Conservation (phyloP, 768 basidiomycete species). For the Gelatoporia subvermispora region DNA sequence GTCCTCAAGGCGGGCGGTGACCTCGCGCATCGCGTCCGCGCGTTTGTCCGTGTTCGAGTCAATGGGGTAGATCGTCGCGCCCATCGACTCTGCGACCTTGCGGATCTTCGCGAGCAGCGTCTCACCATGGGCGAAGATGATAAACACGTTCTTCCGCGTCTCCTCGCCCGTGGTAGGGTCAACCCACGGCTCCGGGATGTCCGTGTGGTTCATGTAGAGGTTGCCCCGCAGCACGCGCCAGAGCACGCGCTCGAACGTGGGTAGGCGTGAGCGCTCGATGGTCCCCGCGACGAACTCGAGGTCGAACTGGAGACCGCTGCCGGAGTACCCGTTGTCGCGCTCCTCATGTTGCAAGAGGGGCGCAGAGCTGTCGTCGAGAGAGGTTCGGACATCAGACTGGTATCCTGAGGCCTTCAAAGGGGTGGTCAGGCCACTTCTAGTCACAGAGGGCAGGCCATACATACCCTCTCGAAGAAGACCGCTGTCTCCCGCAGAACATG, state of each 20-base stretch:
- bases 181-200: constrained; percentile 89
- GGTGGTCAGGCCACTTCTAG: constrained; percentile 7
- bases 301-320: constrained; percentile 63
- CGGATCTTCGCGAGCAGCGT: constrained; percentile 93
- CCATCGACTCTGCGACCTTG: constrained; percentile 98
- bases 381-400: constrained; percentile 75
- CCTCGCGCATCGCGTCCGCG: constrained; percentile 83
- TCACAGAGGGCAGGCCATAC: constrained; percentile 13
- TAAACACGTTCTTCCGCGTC: constrained; percentile 97
- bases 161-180: constrained; percentile 80
- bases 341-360: constrained; percentile 92
- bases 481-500: constrained; percentile 94
- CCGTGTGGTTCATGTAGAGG: constrained; percentile 97
- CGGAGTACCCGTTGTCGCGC: constrained; percentile 58
- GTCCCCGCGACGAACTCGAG: constrained; percentile 98
- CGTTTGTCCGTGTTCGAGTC: constrained; percentile 93
- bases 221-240: constrained; percentile 98
- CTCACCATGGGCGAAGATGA: constrained; percentile 97
- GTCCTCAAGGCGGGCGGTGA: constrained; percentile 86
- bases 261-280: constrained; percentile 85
- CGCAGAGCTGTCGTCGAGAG: constrained; percentile 87
- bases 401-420: constrained; percentile 65
- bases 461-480: constrained; percentile 87
- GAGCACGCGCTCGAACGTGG: constrained; percentile 93
- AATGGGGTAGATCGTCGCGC: constrained; percentile 93